Evolutionary conservation across 2,329 filamentous ascomycete genomes (phyloP).

Genomic region (Knufia fluminis): DNA sequence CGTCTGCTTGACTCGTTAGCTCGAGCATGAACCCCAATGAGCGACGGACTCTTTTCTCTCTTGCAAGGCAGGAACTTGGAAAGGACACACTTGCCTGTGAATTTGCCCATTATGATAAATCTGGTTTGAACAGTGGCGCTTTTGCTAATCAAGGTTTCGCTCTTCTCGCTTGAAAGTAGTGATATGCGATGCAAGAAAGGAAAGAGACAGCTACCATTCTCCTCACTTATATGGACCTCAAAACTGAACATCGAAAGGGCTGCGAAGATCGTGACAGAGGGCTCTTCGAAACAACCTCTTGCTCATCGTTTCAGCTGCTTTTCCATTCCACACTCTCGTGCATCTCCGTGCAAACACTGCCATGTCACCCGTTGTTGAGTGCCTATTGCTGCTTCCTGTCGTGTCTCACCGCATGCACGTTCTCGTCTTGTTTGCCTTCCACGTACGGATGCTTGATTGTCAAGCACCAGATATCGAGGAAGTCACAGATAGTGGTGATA

Average conservation of each 20-base stretch:
- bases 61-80: conserved; percentile 3
- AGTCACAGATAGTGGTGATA: conserved; percentile 95
- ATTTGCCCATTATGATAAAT: not conserved
- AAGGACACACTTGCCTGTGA: conserved; percentile 1
- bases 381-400: conserved; percentile 8
- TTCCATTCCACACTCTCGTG: not conserved
- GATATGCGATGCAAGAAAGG: not conserved
- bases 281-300: not conserved
- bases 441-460: conserved; percentile 78
- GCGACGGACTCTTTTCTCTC: not conserved
- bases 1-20: not conserved
- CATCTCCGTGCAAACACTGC: not conserved
- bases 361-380: too few species aligned
- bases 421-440: conserved; percentile 26
- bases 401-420: conserved; percentile 9
- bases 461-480: conserved; percentile 95
- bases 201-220: not conserved
- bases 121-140: too few species aligned
- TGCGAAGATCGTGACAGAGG: not conserved
- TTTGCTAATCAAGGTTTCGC: too few species aligned
- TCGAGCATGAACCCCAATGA: not conserved
- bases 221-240: too few species aligned
- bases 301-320: not conserved
- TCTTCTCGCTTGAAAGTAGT: not conserved
- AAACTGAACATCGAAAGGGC: not conserved